Percentiles rank a stretch among this genome's conserved stretches.
Conservation (phyloP, 1,284 basidiomycete species). For the Laetiporus sulphureus region DNA sequence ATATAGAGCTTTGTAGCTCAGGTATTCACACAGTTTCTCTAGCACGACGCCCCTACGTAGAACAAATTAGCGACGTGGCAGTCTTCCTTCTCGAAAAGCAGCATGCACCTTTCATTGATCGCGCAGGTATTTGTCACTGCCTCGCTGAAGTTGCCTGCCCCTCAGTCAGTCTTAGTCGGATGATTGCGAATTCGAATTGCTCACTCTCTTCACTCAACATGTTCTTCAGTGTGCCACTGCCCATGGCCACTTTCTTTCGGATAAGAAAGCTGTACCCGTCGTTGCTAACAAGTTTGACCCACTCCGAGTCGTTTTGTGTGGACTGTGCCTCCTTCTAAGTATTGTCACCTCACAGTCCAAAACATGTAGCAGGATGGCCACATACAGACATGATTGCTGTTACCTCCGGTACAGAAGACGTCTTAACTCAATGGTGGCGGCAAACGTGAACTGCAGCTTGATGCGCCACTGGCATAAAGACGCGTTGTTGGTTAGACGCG, state of each 20-base stretch:
- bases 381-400: no score
- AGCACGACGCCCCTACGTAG: slow-evolving; percentile 59
- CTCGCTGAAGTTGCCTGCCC: slow-evolving; percentile 43
- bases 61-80: slow-evolving; percentile 1
- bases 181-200: no score
- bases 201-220: slow-evolving; percentile 33
- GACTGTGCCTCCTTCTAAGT: no score
- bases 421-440: no score
- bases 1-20: slow-evolving; percentile 72
- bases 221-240: slow-evolving; percentile 50
- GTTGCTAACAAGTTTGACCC: slow-evolving; percentile 56
- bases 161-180: no score
- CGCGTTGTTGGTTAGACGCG: no score
- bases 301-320: slow-evolving; percentile 38
- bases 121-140: slow-evolving; percentile 39
- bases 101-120: slow-evolving; percentile 39
- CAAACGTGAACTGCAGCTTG: no score
- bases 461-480: no score
- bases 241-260: slow-evolving; percentile 45
- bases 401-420: no score
- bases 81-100: neutral
- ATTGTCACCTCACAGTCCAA: no score
- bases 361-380: no score
- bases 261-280: slow-evolving; percentile 61
- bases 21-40: slow-evolving; percentile 79